Conservation (phyloP, 1,284 basidiomycete genomes). For the Mycosarcoma maydis region DNA sequence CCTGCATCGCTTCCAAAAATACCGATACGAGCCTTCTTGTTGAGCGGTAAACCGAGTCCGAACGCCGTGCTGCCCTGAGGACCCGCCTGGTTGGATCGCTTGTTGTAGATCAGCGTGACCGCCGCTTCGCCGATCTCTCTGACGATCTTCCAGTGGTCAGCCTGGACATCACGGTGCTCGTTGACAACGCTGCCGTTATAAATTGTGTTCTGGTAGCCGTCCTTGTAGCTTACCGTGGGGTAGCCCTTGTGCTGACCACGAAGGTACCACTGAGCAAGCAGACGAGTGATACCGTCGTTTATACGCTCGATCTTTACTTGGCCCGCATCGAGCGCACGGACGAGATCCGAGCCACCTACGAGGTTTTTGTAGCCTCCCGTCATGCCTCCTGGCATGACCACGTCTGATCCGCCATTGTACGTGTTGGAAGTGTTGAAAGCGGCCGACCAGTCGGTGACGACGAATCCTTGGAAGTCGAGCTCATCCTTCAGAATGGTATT, state of each 20-base stretch:
- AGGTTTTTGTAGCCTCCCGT: slow-evolving; percentile 33
- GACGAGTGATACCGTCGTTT: slow-evolving; percentile 36
- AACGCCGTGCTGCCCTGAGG: slow-evolving; percentile 21
- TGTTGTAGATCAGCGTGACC: slow-evolving; percentile 43
- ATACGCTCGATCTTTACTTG: slow-evolving; percentile 42
- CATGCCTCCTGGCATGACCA: slow-evolving; percentile 32
- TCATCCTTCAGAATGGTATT: slow-evolving; percentile 49
- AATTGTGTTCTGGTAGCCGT: slow-evolving; percentile 37
- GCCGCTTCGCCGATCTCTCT: slow-evolving; percentile 32
- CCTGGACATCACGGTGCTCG: slow-evolving; percentile 37
- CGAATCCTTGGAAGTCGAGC: slow-evolving; percentile 41
- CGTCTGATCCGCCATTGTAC: slow-evolving; percentile 37
- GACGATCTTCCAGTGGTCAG: slow-evolving; percentile 40
- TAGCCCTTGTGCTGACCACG: slow-evolving; percentile 28
- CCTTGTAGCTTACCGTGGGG: slow-evolving; percentile 41
- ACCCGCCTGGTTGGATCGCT: slow-evolving; percentile 36
- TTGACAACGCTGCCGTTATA: slow-evolving; percentile 34
- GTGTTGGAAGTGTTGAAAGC: slow-evolving; percentile 38
- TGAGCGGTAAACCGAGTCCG: slow-evolving; percentile 35
- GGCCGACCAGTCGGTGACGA: slow-evolving; percentile 41
- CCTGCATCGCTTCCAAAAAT: slow-evolving; percentile 47
- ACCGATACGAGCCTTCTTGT: slow-evolving; percentile 27
- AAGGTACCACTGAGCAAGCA: slow-evolving; percentile 34
- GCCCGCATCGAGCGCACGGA: slow-evolving; percentile 26
- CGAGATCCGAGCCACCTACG: slow-evolving; percentile 27